Evolutionary conservation across 2,329 filamentous ascomycete genomes (phyloP), one percentile per base, ranked within the genome.

Genomic region (Epichloe bromicola): DNA sequence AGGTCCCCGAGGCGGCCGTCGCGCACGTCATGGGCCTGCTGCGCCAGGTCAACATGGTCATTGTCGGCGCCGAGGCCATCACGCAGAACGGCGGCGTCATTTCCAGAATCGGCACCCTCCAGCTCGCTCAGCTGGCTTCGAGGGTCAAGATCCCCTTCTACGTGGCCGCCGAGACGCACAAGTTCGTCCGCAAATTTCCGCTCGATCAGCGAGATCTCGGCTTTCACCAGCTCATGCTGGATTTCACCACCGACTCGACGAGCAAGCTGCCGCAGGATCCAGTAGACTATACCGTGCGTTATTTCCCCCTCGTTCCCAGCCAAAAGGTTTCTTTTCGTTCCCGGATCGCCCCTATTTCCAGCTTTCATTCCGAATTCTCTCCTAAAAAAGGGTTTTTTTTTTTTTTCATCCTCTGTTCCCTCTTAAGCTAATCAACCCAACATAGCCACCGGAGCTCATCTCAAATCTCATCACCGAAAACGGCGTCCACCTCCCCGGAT

Each of bases 21-120:
- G 88, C 87, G 36, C 90, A 94, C 64, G 82, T 85, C 41, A 79
- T 97, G 66, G 67, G 65, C 11, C 54, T 70, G 49, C 56, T 70
- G 52, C 62, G 67, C n/a, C 68, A 71, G 56, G 83, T 93, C 14
- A 80, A 88, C 62, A 70, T 80, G 60, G 74, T 84, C 7, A 73
- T 86, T 48, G 77, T 83, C 10, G 82, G 82, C 45, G 78, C 80
- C 70, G 91, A 97, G 67, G 90, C 89, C 40, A 88, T 97, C 15
- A 88, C 94, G 19, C 88, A 95, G 63, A 95, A 95, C 63, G 93
- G 93, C 47, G 91, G 91, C 38, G 85, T 97, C 59, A 87, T 98
- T 58, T 91, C 86, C 23, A 76, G 90, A 46, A 79, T 97, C 69
- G 91, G 91, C 49, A 82, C 79, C 2, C 91, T 87, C 59, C 89